phyloP scores from a whole-genome alignment of 805 yeast species.

The Jamesozyma hellenica region DNA sequence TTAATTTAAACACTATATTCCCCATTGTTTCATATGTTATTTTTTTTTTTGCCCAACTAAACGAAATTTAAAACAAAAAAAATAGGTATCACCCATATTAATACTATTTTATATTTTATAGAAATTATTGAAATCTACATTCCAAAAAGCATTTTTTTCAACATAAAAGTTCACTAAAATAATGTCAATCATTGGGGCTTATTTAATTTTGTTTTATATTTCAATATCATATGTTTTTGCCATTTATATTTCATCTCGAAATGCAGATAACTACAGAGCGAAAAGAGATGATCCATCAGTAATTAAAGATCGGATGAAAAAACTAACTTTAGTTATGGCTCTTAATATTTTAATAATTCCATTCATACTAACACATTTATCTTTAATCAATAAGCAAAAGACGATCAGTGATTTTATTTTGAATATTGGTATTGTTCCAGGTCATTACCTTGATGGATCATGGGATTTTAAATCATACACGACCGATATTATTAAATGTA shows the following conservation, averaged over 20 bases:
- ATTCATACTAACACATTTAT: slow-evolving; percentile 4
- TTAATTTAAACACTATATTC: too few relatives aligned
- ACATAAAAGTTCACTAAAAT: too few relatives aligned
- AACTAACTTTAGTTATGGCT: slow-evolving; percentile 9
- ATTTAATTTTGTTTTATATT: slow-evolving; percentile 13
- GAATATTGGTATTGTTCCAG: slow-evolving; percentile 20
- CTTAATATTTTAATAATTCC: slow-evolving; percentile 18
- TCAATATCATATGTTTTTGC: slow-evolving; percentile 23
- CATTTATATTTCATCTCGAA: slow-evolving; percentile 15
- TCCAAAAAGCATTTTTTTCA: too few relatives aligned
- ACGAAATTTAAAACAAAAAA: too few relatives aligned
- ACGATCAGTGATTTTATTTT: slow-evolving; percentile 10
- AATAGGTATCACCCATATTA: too few relatives aligned
- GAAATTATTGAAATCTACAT: too few relatives aligned
- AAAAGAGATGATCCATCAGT: slow-evolving; percentile 27
- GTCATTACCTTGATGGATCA: slow-evolving; percentile 8
- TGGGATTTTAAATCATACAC: slow-evolving; percentile 11
- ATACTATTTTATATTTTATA: too few relatives aligned
- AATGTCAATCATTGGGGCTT: not conserved
- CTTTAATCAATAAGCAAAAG: not conserved
- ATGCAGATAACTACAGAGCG: slow-evolving; percentile 13
- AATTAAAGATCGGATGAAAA: slow-evolving; percentile 19
- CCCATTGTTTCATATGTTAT: too few relatives aligned
- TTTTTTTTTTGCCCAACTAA: too few relatives aligned
- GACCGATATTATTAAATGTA: slow-evolving; percentile 8